Percentiles rank a stretch among this genome's conserved stretches.
Conservation (phyloP, 257 asterid genomes). For the Solanum infundibuliforme region DNA sequence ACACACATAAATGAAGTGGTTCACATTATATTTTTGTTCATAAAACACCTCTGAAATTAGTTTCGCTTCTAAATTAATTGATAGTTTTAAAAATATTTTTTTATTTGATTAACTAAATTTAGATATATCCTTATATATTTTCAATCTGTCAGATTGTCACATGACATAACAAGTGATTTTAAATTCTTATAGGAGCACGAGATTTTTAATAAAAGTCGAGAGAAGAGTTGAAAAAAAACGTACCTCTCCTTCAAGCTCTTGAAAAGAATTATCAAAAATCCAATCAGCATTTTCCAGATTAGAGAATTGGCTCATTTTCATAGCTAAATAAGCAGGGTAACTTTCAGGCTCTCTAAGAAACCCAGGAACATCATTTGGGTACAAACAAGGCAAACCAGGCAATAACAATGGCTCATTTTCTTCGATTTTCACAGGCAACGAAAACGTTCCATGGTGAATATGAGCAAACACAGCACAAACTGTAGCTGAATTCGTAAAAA, state of each 20-base stretch:
- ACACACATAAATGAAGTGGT: not conserved
- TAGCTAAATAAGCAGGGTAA: conserved; percentile 5
- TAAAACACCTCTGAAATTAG: no score
- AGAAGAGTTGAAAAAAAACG: not conserved
- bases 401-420: conserved; percentile 21
- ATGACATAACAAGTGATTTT: not conserved
- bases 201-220: no score
- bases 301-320: not conserved
- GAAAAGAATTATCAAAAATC: conserved; percentile 7
- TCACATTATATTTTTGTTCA: not conserved
- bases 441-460: not conserved
- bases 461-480: conserved; percentile 45
- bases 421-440: conserved; percentile 12
- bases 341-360: conserved; percentile 44
- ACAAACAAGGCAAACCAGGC: conserved; percentile 53
- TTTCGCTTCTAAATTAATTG: rapidly evolving
- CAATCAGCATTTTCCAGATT: not conserved
- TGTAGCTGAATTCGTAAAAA: not conserved
- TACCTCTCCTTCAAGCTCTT: not conserved
- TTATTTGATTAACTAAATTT: rapidly evolving
- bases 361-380: conserved; percentile 36
- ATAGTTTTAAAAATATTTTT: rapidly evolving
- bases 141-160: rapidly evolving
- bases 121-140: rapidly evolving
- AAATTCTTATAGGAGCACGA: no score